Percentiles rank a stretch among this genome's conserved stretches.
Conservation (phyloP, 2,329 filamentous ascomycete genomes). For the Akanthomyces dipterigenus region DNA sequence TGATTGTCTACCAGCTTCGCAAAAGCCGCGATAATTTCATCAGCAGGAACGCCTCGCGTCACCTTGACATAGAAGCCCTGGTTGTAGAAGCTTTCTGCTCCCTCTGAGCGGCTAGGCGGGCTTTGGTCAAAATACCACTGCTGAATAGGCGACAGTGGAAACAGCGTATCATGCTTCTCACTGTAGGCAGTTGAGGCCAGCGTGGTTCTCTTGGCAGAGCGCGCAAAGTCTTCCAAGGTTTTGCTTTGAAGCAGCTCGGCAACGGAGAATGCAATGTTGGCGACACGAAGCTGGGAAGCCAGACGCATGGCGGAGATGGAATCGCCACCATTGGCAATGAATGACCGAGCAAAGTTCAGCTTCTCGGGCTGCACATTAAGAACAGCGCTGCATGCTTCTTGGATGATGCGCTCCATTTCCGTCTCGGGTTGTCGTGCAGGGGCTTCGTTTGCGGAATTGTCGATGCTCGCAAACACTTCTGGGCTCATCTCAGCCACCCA, state of each 20-base stretch:
- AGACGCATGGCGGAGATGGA: slow-evolving; percentile 35
- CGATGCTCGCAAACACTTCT: not conserved
- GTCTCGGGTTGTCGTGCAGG: not conserved
- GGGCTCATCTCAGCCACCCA: not conserved
- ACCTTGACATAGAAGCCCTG: not conserved
- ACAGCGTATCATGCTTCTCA: not conserved
- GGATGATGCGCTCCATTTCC: not conserved
- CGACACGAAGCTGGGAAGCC: not conserved
- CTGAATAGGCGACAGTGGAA: not conserved
- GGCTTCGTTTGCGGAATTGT: not conserved
- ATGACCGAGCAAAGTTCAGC: slow-evolving; percentile 25
- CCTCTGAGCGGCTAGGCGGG: not conserved
- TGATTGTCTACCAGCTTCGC: not conserved
- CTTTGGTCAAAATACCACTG: not conserved
- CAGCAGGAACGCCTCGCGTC: not conserved
- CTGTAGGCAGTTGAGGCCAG: not conserved
- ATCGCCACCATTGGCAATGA: slow-evolving; percentile 35
- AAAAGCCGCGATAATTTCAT: not conserved
- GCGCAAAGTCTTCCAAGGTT: not conserved
- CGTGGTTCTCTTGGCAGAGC: not conserved
- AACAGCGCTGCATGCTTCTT: slow-evolving; percentile 28
- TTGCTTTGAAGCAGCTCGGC: not conserved
- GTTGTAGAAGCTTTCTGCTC: not conserved
- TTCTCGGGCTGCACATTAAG: slow-evolving; percentile 28
- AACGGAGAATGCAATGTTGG: not conserved